These are phyloP conservation scores for Castanospermum australe DNA, from an alignment of 306 rosid species.

Conservation along the genomic window DNA sequence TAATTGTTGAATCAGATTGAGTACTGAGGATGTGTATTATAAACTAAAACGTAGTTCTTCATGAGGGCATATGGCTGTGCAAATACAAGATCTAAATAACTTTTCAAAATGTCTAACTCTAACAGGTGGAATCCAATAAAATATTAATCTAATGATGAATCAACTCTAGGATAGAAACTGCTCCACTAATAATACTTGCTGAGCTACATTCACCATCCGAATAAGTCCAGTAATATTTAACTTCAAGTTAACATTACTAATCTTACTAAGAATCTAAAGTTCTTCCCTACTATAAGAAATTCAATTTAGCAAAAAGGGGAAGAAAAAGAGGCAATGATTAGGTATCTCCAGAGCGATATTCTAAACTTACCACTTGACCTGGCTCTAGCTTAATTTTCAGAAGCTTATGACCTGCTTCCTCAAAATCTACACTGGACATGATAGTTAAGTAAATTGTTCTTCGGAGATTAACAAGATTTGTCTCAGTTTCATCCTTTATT, in stretches of 20 bases:
- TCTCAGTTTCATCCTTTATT: slow-evolving; percentile 68
- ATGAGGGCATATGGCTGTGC: neutral
- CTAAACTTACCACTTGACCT: slow-evolving; percentile 64
- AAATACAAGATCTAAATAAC: neutral
- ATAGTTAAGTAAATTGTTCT: slow-evolving; percentile 72
- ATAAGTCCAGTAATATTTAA: neutral
- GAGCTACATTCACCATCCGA: neutral
- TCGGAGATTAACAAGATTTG: slow-evolving; percentile 65
- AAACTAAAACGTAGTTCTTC: neutral
- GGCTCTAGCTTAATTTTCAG: slow-evolving; percentile 74
- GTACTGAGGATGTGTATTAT: neutral
- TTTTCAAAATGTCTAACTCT: neutral
- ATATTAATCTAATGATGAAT: neutral
- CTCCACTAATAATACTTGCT: neutral
- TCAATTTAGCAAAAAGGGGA: neutral
- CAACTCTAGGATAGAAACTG: neutral
- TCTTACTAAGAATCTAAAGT: neutral
- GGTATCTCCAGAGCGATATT: neutral
- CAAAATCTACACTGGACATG: slow-evolving; percentile 79
- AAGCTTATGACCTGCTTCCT: slow-evolving; percentile 79
- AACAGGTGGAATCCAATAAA: neutral
- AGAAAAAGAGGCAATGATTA: neutral
- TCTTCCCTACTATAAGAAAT: neutral
- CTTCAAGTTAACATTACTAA: neutral
- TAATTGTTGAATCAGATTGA: neutral